Evolutionary conservation across 2,329 filamentous ascomycete species (phyloP), one percentile per base, ranked within the genome.

Genomic region (Aspergillus persii): DNA sequence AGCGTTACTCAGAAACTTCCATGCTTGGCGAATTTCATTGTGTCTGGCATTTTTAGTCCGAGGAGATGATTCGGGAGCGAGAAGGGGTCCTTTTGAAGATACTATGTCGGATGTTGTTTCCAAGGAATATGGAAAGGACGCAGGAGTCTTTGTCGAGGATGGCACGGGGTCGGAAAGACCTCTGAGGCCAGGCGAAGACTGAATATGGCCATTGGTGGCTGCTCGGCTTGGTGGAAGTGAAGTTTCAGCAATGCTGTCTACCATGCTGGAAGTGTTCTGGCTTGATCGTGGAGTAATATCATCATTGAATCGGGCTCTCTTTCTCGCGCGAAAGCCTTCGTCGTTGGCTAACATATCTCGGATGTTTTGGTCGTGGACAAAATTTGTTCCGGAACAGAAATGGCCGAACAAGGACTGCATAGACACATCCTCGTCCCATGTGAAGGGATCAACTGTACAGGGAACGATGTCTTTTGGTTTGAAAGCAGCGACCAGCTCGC

Each of bases 391-490:
- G 0, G 84, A 85, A 71, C 92, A 96, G 30, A 86, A 76, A 26
- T 85, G 73, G 0, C 90, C 90, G 67, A 96, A 96, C 0, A 96
- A 79, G 0, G 73, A 77, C n/a, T 78, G 64, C 63, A 96, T 89
- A 5, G 86, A 88, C 7, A 87, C 75, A 6, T 77, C 74, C 61
- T 86, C 79, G 30, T 78, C 77, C 92, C 92, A 97, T 1, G 77
- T 77, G 0, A 74, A 67, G 15, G 82, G 75, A 61, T 91, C 83
- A 1, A 89, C 85, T 0, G 92, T 96, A 69, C 92, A 96, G 0
- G 93, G 92, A 79, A 89, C 90, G 2, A 97, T 80, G 66, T 97
- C 92, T 50, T 77, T 85, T 0, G 92, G 92, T 30, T 78, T 83
- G 66, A 97, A 90, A 0, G 81, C 79, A 3, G 79, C 71, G 1